phyloP scores from a whole-genome alignment of 148 eudicot species.

The Gaultheria prostrata region DNA sequence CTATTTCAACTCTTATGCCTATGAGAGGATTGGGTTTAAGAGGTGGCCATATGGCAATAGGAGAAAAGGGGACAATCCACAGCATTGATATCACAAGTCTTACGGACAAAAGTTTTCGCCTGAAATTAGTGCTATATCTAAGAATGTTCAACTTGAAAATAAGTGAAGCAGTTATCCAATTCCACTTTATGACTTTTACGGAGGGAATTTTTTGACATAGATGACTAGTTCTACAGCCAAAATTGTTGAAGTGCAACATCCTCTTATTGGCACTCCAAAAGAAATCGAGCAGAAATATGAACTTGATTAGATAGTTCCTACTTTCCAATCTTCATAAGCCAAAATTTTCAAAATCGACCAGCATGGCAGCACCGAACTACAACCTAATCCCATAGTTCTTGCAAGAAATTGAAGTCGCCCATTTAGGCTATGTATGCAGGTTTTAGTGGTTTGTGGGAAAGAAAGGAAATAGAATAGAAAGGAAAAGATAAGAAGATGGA shows the following conservation, averaged over 20 bases:
- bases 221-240: neutral
- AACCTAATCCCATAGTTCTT: neutral
- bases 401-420: neutral
- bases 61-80: slow-evolving; percentile 3
- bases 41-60: neutral
- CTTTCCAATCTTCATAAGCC: neutral
- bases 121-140: neutral
- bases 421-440: neutral
- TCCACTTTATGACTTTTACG: neutral
- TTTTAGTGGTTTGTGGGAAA: neutral
- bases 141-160: neutral
- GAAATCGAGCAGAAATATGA: neutral
- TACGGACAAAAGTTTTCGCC: neutral
- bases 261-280: neutral
- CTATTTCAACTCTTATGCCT: neutral
- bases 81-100: neutral
- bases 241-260: neutral
- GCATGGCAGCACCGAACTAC: neutral
- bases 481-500: neutral
- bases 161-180: neutral
- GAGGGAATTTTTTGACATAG: neutral
- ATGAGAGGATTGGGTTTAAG: neutral
- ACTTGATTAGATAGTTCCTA: neutral
- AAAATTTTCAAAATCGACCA: neutral
- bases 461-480: neutral